Conservation (phyloP, 306 rosid genomes). For the Mimosa bimucronata region DNA sequence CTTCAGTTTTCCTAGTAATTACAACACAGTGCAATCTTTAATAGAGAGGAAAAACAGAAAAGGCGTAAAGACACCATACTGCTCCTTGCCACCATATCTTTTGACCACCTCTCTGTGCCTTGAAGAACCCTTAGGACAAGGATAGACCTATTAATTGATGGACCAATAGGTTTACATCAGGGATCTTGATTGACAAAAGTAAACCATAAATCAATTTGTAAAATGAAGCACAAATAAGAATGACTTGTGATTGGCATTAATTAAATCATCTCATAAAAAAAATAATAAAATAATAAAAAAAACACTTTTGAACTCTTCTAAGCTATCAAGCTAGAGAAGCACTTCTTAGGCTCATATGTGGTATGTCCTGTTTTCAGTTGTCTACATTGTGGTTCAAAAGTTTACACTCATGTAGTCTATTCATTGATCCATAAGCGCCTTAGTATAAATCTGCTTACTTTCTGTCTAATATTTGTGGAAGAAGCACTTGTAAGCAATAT, state of each 20-base stretch:
- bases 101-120: constrained; percentile 84
- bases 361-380: not conserved
- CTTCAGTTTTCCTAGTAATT: not conserved
- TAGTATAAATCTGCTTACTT: not conserved
- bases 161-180: constrained; percentile 38
- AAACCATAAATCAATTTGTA: constrained; percentile 30
- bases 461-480: not conserved
- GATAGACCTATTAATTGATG: constrained; percentile 68
- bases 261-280: constrained; percentile 8
- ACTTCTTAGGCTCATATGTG: too few relatives aligned
- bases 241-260: constrained; percentile 8
- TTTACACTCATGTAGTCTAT: not conserved
- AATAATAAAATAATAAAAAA: too few relatives aligned
- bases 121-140: constrained; percentile 93
- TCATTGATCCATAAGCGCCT: not conserved
- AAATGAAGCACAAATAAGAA: constrained; percentile 13
- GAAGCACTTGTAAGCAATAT: not conserved
- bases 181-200: constrained; percentile 22
- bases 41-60: constrained; percentile 14
- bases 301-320: too few relatives aligned
- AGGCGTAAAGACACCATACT: constrained; percentile 57
- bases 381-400: not conserved
- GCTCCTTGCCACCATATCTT: constrained; percentile 81
- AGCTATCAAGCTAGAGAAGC: not conserved
- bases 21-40: constrained; percentile 16